Base-by-base conservation (phyloP, 2,329 filamentous ascomycete species). In the Cadophora sp. region DNA sequence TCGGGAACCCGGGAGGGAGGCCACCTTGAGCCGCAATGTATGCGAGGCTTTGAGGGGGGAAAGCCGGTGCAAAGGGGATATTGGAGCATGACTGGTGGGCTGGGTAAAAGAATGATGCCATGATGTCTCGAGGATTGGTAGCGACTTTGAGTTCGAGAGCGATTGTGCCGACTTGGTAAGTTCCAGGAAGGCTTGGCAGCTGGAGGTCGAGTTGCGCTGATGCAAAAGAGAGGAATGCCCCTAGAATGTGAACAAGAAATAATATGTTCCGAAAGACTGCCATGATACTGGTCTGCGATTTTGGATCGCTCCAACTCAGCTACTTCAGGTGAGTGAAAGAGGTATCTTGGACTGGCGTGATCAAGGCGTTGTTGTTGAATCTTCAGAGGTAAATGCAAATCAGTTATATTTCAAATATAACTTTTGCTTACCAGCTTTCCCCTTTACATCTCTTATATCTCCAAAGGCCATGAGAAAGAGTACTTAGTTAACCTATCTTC, bases 101-200 rank as follows among this genome's bases (percentile, higher is more conserved):
- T 1, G 70, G 71, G 30, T 70, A 72, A 59, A 68, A 71, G 27
- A 70, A 50, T 45, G 71, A 73, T 22, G 69, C 47, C 59, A 72
- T 71, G 36, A 71, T 41, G 47, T 71, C 68, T 14, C 70, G 65
- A 2, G 61, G 27, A 16, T 51, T 64, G 30, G 66, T 64, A 5
- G 58, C 50, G 18, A 66, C 50, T 50, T 64, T 64, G 27, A 70
- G 24, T 33, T 70, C 68, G 20, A 66, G 36, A 18, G 36, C 43
- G 8, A 66, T 33, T 27, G 65, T 66, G 16, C 65, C 65, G 33
- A 66, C 65, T 24, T 27, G 41, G 33, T 50, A 20, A 1, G 22
- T 53, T 16, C 65, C 65, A 27, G 50, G 48, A 8, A 66, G 51
- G 13, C n/a, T 39, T 18, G 65, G 65, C 39, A 66, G 41, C n/a